phyloP scores from a whole-genome alignment of 2,329 filamentous ascomycete genomes.

The Clonostachys solani region DNA sequence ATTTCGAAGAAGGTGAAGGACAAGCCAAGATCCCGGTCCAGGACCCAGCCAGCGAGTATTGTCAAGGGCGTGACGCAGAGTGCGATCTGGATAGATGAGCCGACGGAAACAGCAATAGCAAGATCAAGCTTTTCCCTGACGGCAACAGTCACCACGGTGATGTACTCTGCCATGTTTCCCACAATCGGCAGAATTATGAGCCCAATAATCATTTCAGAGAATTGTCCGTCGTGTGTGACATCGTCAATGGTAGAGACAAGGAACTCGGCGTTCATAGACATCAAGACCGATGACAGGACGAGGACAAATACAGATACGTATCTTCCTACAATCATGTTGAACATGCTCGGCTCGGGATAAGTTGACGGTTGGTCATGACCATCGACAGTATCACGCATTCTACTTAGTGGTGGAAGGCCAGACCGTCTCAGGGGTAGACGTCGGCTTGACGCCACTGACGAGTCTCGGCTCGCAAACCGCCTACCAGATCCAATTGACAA shows the following conservation, averaged over 20 bases:
- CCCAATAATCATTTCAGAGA: slow-evolving; percentile 56
- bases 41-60: slow-evolving; percentile 54
- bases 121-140: slow-evolving; percentile 55
- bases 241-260: slow-evolving; percentile 55
- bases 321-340: slow-evolving; percentile 7
- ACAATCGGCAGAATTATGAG: slow-evolving; percentile 48
- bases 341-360: too few relatives aligned
- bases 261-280: slow-evolving; percentile 58
- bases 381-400: slow-evolving; percentile 4
- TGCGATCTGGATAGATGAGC: slow-evolving; percentile 57
- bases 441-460: slow-evolving; percentile 1
- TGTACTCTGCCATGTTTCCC: slow-evolving; percentile 41
- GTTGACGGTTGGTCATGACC: background rate
- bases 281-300: slow-evolving; percentile 47
- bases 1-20: slow-evolving; percentile 76
- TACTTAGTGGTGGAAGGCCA: slow-evolving; percentile 9
- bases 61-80: slow-evolving; percentile 57
- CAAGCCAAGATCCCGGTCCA: slow-evolving; percentile 54
- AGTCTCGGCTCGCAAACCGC: slow-evolving; percentile 1
- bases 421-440: slow-evolving; percentile 5
- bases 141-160: slow-evolving; percentile 51
- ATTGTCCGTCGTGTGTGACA: slow-evolving; percentile 34
- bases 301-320: slow-evolving; percentile 44
- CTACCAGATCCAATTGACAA: background rate
- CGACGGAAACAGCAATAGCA: slow-evolving; percentile 51